Evolutionary conservation across 2,329 filamentous ascomycete genomes (phyloP), one percentile per base, ranked within the genome.

Genomic region (Fusarium sp.): DNA sequence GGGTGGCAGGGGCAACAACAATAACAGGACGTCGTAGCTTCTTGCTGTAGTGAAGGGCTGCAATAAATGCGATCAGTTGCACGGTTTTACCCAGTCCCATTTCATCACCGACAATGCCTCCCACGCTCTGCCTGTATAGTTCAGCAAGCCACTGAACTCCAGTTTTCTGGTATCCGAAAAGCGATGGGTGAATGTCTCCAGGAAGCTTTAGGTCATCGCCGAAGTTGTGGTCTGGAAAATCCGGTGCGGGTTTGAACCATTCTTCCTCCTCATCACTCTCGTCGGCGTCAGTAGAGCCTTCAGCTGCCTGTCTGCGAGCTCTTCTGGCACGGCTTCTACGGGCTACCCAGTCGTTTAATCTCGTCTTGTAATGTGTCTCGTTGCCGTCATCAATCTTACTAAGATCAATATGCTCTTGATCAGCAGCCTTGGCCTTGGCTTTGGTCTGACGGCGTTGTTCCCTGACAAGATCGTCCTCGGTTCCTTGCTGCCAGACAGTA

Each of bases 81-180:
- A 88, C 84, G 4, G 95, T 99, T 78, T 99, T 99, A 5, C 95
- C 95, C n/a, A 99, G 80, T 1, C 96, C 95, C 95, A 99, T 99
- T 76, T 99, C 95, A 72, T 99, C 95, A 6, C 94, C 95, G 35
- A 99, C 85, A 50, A 99, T 98, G 3, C 95, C 95, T 24, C 95
- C 95, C 6, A 97, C 93, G 59, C 90, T 86, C 73, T 97, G 93
- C 53, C 88, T 87, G 73, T 96, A 94, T 3, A 99, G 81, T 75
- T 99, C 94, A 74, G 92, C 93, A 7, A 99, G 84, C 95, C 95
- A 99, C 73, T 97, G 91, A 4, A 99, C 93, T 4, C 94, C 93
- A 0, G 93, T 97, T 76, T 97, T 97, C 72, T 99, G 95, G 68
- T 99, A 99, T 63, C 96, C 92, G 70, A 98, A 99, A 0, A 99